These are phyloP conservation scores for Mallotus nudiflorus DNA, from an alignment of 345 rosid genomes.

Conservation along the genomic window DNA sequence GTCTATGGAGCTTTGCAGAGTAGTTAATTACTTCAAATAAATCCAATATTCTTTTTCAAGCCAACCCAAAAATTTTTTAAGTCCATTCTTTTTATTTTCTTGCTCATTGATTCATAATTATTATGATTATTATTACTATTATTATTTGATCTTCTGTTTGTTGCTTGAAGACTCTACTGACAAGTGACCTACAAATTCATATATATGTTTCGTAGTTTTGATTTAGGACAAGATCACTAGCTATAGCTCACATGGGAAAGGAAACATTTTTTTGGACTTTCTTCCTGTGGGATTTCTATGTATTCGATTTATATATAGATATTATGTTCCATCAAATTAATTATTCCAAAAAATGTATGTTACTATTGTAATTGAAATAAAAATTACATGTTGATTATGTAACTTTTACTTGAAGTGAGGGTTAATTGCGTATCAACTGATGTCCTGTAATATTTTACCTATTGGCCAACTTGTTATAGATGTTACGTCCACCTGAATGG, in stretches of 20 bases:
- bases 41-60: neutral
- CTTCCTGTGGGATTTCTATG: constrained; percentile 32
- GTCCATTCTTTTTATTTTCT: constrained; percentile 17
- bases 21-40: neutral
- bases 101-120: neutral
- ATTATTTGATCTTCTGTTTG: neutral
- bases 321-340: constrained; percentile 21
- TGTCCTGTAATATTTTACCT: too few relatives aligned
- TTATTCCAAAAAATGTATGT: constrained; percentile 9
- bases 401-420: too few relatives aligned
- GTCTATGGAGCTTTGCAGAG: constrained; percentile 79
- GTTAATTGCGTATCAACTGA: too few relatives aligned
- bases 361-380: constrained; percentile 10
- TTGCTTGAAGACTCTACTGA: constrained; percentile 40
- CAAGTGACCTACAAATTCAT: constrained; percentile 25
- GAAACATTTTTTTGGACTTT: constrained; percentile 37
- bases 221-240: constrained; percentile 19
- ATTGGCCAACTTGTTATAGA: too few relatives aligned
- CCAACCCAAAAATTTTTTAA: too few relatives aligned
- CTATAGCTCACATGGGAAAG: constrained; percentile 41
- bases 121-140: constrained; percentile 1
- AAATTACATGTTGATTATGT: neutral
- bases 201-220: constrained; percentile 5
- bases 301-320: constrained; percentile 26
- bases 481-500: too few relatives aligned